phyloP scores from a whole-genome alignment of 768 basidiomycete species.

The Mycena alexandri region DNA sequence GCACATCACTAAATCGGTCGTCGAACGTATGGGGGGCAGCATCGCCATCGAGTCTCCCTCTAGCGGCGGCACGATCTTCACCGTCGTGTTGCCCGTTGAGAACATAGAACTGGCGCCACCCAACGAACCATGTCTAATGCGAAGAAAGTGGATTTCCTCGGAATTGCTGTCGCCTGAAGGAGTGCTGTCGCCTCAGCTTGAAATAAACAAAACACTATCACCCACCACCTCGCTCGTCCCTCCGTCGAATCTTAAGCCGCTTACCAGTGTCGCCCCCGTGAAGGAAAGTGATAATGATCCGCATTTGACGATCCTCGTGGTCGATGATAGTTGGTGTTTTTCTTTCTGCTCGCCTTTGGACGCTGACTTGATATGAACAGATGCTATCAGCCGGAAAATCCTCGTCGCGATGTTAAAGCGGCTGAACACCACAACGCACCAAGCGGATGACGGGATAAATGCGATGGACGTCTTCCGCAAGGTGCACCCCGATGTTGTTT shows the following conservation, averaged over 20 bases:
- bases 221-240: no score
- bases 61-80: constrained; percentile 20
- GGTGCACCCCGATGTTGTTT: constrained; percentile 30
- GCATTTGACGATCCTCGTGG: constrained; percentile 31
- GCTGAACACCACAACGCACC: constrained; percentile 23
- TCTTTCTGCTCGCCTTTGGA: background rate
- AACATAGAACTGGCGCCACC: constrained; percentile 3
- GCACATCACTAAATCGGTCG: constrained; percentile 28
- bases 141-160: background rate
- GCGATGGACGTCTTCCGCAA: constrained; percentile 27
- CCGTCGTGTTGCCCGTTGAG: constrained; percentile 24
- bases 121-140: background rate
- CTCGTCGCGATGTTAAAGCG: constrained; percentile 26
- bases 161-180: background rate
- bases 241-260: no score
- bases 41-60: constrained; percentile 24
- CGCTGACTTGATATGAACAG: background rate
- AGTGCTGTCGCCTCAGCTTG: no score
- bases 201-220: no score
- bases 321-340: constrained; percentile 29
- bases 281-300: background rate
- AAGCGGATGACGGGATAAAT: constrained; percentile 27
- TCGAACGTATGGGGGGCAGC: constrained; percentile 24
- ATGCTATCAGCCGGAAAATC: constrained; percentile 33
- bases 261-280: no score